Conservation (phyloP, 2,329 filamentous ascomycete genomes). For the Aspergillus glaucus region DNA sequence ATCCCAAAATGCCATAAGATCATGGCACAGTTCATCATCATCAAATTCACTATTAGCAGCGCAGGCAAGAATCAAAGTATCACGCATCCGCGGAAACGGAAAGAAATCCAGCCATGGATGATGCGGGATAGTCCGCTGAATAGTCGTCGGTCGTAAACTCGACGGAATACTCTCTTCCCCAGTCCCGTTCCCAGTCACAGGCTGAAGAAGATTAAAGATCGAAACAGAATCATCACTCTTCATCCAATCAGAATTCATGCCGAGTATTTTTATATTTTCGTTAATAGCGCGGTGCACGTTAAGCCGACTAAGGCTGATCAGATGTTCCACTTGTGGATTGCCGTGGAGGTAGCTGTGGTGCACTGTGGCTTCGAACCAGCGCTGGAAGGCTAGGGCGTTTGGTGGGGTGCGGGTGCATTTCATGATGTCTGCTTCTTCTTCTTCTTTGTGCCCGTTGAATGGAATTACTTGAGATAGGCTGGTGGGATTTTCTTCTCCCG, state of each 20-base stretch:
- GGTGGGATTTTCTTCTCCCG: neutral
- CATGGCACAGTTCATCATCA: constrained; percentile 34
- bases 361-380: constrained; percentile 3
- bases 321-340: constrained; percentile 17
- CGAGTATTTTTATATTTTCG: constrained; percentile 17
- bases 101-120: constrained; percentile 38
- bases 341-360: constrained; percentile 5
- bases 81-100: constrained; percentile 36
- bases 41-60: constrained; percentile 21
- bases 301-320: constrained; percentile 18
- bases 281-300: constrained; percentile 23
- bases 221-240: constrained; percentile 11
- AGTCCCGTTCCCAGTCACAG: constrained; percentile 2
- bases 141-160: constrained; percentile 28
- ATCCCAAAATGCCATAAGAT: constrained; percentile 25
- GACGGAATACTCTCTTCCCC: constrained; percentile 10
- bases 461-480: neutral
- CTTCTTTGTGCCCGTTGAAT: neutral
- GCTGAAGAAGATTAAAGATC: constrained; percentile 10
- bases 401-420: constrained; percentile 4
- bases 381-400: neutral
- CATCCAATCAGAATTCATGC: constrained; percentile 13
- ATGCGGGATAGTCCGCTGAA: constrained; percentile 30
- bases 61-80: constrained; percentile 27
- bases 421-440: neutral